Conservation (phyloP, 441 rosid genomes). For the Breynia disticha region DNA sequence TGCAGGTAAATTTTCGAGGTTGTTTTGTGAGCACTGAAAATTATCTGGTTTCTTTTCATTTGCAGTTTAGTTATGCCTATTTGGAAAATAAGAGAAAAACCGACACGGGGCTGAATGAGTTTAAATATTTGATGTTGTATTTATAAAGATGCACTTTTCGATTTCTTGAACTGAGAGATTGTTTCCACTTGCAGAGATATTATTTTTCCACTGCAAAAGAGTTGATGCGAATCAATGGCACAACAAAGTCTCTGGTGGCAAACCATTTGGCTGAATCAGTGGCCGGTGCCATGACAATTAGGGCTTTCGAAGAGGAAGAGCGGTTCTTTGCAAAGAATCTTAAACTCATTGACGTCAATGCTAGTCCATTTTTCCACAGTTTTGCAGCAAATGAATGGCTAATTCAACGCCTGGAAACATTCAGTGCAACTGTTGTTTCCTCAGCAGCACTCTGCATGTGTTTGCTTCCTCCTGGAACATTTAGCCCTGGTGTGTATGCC, state of each 20-base stretch:
- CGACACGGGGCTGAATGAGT: too few species aligned
- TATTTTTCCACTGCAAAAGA: slow-evolving; percentile 79
- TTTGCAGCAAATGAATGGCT: slow-evolving; percentile 89
- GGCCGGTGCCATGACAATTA: slow-evolving; percentile 76
- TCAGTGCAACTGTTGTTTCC: slow-evolving; percentile 66
- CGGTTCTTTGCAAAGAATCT: slow-evolving; percentile 70
- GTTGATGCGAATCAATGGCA: slow-evolving; percentile 83
- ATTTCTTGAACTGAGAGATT: background rate
- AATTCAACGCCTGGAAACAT: slow-evolving; percentile 70
- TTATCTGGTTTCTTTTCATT: background rate
- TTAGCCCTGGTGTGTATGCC: slow-evolving; percentile 56
- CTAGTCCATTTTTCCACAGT: slow-evolving; percentile 81
- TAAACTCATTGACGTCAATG: slow-evolving; percentile 60
- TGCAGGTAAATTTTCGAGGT: slow-evolving; percentile 48
- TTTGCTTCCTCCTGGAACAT: slow-evolving; percentile 83
- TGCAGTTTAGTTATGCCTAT: background rate
- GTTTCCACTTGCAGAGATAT: slow-evolving; percentile 40
- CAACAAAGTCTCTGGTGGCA: slow-evolving; percentile 76
- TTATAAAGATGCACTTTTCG: background rate
- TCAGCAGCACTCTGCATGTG: slow-evolving; percentile 85
- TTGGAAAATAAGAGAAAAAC: too few species aligned
- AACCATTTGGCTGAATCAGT: slow-evolving; percentile 91
- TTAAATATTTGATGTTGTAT: background rate
- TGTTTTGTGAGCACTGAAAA: background rate
- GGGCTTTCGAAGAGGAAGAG: slow-evolving; percentile 81